Evolutionary conservation across 345 rosid genomes (phyloP), one percentile per base, ranked within the genome.

Genomic region (Gossypium australe): DNA sequence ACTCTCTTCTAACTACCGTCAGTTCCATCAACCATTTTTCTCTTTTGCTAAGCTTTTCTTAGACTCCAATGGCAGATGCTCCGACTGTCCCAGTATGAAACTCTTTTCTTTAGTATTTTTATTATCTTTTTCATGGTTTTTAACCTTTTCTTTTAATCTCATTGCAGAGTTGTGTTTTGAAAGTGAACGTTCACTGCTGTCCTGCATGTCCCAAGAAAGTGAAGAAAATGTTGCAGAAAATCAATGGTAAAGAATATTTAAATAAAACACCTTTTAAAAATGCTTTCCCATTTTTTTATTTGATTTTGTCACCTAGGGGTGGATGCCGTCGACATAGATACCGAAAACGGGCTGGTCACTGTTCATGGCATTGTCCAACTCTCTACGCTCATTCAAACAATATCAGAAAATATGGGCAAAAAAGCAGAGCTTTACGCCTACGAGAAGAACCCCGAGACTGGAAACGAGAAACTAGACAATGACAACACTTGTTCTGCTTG

Each of bases 351-450:
- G 10, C 16, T 73, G 75, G 68, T 76, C 7, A 24, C 10, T 10
- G 68, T 82, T 71, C 16, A 56, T 9, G 82, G 85, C 38, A 17
- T 43, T 2, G 65, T 72, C 29, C 75, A 71, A 51, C 77, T 81
- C 16, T 2, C 68, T 9, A n/a, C 52, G 4, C 68, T 77, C 25
- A 65, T 52, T 14, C 29, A 38, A 44, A 66, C 61, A 0, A 27
- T 75, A 3, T 18, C 47, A 64, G 44, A 60, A 9, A 48, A 77
- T 16, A 0, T 74, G 9, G 79, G 83, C 12, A 56, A 16, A 67
- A 38, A 24, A 12, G 73, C 75, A 41, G 65, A 77, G 74, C 29
- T 83, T 47, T 27, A 44, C 62, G 59, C 66, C 49, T 43, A 58
- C 38, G 78, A 79, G 56, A 76, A 73, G 69, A 52, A 78, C 71